Evolutionary conservation across 106 monocot genomes (phyloP).

Genomic region (Apostasia ramifera): DNA sequence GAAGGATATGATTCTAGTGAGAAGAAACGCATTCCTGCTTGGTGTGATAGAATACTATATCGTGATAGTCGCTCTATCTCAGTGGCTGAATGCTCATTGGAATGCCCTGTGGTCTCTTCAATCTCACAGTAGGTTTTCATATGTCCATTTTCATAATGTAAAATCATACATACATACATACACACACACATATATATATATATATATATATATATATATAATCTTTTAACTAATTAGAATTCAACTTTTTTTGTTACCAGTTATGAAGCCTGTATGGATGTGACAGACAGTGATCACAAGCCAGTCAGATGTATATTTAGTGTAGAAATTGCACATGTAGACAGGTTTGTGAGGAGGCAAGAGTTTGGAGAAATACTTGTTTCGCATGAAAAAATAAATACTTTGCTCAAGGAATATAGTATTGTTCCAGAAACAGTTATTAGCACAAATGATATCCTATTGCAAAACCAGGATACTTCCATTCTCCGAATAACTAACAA

Average conservation of each 20-base stretch:
- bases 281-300: conserved; percentile 68
- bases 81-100: conserved; percentile 59
- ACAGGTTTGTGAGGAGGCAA: conserved; percentile 45
- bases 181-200: neutral
- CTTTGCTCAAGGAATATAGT: conserved; percentile 25
- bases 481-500: conserved; percentile 53
- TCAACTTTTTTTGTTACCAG: conserved; percentile 12
- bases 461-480: conserved; percentile 42
- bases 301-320: conserved; percentile 68
- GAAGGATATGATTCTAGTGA: conserved; percentile 78
- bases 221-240: neutral
- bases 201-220: neutral
- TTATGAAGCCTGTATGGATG: conserved; percentile 75
- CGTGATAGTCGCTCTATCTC: conserved; percentile 61
- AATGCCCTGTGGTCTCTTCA: conserved; percentile 60
- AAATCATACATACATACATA: neutral
- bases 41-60: conserved; percentile 81
- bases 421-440: conserved; percentile 56
- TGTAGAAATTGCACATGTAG: conserved; percentile 55
- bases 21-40: conserved; percentile 80
- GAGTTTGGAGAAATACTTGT: conserved; percentile 37
- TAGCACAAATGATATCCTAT: conserved; percentile 54
- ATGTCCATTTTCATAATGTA: neutral
- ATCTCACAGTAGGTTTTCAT: conserved; percentile 40
- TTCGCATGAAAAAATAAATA: conserved; percentile 33